These are phyloP conservation scores for Rosa persica DNA, from an alignment of 306 rosid species.

Conservation along the genomic window DNA sequence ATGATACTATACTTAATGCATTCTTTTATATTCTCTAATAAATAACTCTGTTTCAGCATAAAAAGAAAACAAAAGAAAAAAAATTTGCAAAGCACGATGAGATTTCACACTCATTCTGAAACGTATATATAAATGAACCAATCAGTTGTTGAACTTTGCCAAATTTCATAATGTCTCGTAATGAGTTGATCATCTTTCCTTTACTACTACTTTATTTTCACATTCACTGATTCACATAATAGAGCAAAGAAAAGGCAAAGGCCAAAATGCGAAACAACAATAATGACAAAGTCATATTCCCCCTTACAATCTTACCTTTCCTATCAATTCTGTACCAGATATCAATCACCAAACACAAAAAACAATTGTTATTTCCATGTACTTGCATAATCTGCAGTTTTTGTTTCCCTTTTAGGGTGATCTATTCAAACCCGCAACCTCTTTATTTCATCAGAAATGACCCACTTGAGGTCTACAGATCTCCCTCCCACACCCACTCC, in stretches of 20 bases:
- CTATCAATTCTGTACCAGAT: background rate
- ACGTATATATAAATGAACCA: background rate
- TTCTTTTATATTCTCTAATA: no score
- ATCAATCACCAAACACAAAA: background rate
- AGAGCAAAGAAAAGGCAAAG: background rate
- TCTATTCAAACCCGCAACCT: background rate
- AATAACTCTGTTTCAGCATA: no score
- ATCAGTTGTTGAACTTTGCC: background rate
- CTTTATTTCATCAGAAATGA: slow-evolving; percentile 2
- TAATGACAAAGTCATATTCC: background rate
- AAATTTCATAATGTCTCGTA: background rate
- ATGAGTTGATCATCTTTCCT: background rate
- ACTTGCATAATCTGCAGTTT: background rate
- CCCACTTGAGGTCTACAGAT: slow-evolving; percentile 3
- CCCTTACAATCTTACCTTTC: background rate
- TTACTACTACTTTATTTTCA: background rate
- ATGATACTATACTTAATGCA: no score
- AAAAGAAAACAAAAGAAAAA: no score
- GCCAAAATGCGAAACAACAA: background rate
- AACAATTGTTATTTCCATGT: background rate
- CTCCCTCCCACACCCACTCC: background rate
- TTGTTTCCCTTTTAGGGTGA: background rate
- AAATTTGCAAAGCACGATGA: no score
- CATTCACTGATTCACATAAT: background rate
- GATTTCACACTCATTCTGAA: no score